phyloP scores from a whole-genome alignment of 495 filamentous ascomycete genomes.

The Hypomontagnella submonticulosa region DNA sequence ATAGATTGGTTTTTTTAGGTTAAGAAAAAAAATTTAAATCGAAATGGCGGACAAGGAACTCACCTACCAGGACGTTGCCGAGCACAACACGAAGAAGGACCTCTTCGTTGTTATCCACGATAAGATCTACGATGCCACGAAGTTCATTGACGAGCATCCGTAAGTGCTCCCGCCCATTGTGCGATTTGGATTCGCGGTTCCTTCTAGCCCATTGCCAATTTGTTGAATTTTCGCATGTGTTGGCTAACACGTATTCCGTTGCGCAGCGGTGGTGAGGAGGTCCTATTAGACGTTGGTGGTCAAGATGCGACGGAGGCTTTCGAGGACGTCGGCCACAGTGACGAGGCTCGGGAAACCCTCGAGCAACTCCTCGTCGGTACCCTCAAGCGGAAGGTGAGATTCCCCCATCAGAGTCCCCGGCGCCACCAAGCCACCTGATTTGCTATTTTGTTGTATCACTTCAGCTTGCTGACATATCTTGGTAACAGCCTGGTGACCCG shows the following conservation, averaged over 20 bases:
- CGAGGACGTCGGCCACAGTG: constrained; percentile 99
- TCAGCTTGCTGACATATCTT: constrained; percentile 34
- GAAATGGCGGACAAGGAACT: constrained; percentile 79
- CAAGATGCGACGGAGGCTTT: constrained; percentile 98
- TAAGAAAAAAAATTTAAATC: constrained; percentile 30
- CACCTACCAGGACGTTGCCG: constrained; percentile 85
- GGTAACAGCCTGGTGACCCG: constrained; percentile 83
- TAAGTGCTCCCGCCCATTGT: constrained; percentile 65
- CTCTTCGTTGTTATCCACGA: constrained; percentile 92
- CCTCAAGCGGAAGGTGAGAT: constrained; percentile 85
- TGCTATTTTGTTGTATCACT: neutral
- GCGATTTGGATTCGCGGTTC: constrained; percentile 10
- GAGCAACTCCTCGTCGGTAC: constrained; percentile 79
- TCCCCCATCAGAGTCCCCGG: constrained; percentile 13
- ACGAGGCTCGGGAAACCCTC: constrained; percentile 96
- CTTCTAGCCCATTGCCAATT: constrained; percentile 3
- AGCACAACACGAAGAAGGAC: constrained; percentile 96
- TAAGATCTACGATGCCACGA: constrained; percentile 89
- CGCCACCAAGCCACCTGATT: constrained; percentile 11
- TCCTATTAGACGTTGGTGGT: constrained; percentile 93
- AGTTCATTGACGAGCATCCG: constrained; percentile 99
- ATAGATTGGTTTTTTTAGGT: constrained; percentile 20
- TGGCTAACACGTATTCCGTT: constrained; percentile 30
- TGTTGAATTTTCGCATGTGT: neutral
- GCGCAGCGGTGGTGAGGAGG: constrained; percentile 94